phyloP scores from a whole-genome alignment of 768 basidiomycete species.

The Psilocybe cyanescens region DNA sequence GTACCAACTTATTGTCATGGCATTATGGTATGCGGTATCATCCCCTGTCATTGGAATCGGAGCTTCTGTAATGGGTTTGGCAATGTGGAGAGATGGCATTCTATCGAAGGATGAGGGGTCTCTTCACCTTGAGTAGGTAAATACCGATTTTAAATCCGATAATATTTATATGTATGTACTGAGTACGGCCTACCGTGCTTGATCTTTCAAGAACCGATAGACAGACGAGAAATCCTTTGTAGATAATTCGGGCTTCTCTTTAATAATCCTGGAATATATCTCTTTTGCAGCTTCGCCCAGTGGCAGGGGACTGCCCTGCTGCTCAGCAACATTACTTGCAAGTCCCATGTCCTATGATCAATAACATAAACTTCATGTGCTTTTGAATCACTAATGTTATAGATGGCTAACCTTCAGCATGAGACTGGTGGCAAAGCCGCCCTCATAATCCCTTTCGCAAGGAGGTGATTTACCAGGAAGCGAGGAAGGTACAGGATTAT shows the following conservation, averaged over 20 bases:
- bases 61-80: conserved; percentile 44
- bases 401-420: conserved; percentile 69
- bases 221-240: conserved; percentile 83
- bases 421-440: conserved; percentile 81
- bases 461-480: conserved; percentile 76
- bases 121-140: neutral
- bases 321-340: conserved; percentile 64
- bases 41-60: conserved; percentile 46
- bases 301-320: conserved; percentile 56
- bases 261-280: conserved; percentile 62
- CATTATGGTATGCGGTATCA: conserved; percentile 41
- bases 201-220: conserved; percentile 60
- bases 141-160: conserved; percentile 1
- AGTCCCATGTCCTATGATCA: conserved; percentile 78
- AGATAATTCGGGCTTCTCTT: conserved; percentile 59
- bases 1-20: conserved; percentile 30
- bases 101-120: neutral
- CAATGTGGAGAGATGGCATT: conserved; percentile 45
- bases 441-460: conserved; percentile 82
- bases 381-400: too few species aligned
- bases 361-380: neutral
- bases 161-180: too few species aligned
- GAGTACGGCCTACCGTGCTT: neutral
- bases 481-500: conserved; percentile 85
- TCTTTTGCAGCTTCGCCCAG: conserved; percentile 66